Evolutionary conservation across 306 rosid genomes (phyloP).

Genomic region (Pterocarpus santalinus): DNA sequence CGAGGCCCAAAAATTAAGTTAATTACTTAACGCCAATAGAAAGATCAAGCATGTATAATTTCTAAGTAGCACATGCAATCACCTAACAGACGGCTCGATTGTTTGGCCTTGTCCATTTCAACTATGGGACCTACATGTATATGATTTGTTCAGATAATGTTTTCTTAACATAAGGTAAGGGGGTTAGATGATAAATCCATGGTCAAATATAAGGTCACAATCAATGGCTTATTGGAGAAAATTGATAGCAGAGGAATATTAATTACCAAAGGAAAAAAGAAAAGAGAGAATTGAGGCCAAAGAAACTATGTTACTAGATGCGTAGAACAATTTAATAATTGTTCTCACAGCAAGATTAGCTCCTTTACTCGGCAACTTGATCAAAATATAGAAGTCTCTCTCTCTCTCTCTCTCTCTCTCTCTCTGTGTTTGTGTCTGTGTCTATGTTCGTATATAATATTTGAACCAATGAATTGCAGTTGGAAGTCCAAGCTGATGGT

Average conservation of each 20-base stretch:
- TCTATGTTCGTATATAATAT: conserved; percentile 15
- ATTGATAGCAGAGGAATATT: conserved; percentile 37
- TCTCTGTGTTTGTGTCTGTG: background rate
- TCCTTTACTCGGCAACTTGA: conserved; percentile 39
- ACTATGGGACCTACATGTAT: conserved; percentile 44
- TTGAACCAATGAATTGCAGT: conserved; percentile 28
- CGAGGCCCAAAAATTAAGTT: conserved; percentile 26
- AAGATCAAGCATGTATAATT: background rate
- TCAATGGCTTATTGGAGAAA: conserved; percentile 45
- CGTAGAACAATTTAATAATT: conserved; percentile 31
- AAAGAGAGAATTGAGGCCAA: background rate
- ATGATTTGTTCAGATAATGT: conserved; percentile 49
- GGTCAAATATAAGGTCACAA: conserved; percentile 66
- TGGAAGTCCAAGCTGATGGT: conserved; percentile 44
- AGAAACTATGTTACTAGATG: conserved; percentile 35
- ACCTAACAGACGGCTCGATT: conserved; percentile 24
- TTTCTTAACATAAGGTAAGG: conserved; percentile 20
- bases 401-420: background rate
- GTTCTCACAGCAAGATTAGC: conserved; percentile 33
- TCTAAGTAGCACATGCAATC: background rate
- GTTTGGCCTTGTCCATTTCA: conserved; percentile 27
- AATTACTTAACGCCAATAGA: background rate
- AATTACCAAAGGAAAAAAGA: conserved; percentile 7
- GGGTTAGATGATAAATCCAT: conserved; percentile 50
- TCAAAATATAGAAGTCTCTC: background rate